Percentiles rank a stretch among this genome's conserved stretches.
Evolutionary conservation across 2,329 filamentous ascomycete species (phyloP).

Genomic region (Fusarium caatingaense): DNA sequence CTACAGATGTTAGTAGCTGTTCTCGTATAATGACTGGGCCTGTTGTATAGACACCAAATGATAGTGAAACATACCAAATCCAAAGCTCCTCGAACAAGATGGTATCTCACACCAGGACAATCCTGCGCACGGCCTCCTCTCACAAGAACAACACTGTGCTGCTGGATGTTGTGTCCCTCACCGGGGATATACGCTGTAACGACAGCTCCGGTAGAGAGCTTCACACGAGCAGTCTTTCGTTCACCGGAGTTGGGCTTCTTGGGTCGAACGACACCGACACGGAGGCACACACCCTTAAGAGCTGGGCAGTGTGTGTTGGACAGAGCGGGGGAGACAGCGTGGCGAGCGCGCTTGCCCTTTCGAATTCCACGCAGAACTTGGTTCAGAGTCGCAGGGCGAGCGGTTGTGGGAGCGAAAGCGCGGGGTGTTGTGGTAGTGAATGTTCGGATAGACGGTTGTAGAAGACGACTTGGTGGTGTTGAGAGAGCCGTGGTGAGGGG

Average conservation of each 20-base stretch:
- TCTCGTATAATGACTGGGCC: neutral
- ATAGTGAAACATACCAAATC: conserved; percentile 78
- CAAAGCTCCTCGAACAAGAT: conserved; percentile 88
- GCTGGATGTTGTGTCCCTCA: conserved; percentile 98
- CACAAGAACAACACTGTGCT: conserved; percentile 98
- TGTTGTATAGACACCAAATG: rapidly evolving
- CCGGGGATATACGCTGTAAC: conserved; percentile 96
- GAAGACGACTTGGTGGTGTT: conserved; percentile 30
- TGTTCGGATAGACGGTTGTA: conserved; percentile 49
- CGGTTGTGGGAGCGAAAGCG: conserved; percentile 56
- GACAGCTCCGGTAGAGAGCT: conserved; percentile 86
- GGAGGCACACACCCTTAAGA: conserved; percentile 95
- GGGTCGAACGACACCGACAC: conserved; percentile 91
- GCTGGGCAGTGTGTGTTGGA: conserved; percentile 75
- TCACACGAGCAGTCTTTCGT: conserved; percentile 92
- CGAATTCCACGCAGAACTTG: conserved; percentile 83
- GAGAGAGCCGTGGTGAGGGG: conserved; percentile 40
- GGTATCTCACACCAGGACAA: conserved; percentile 98
- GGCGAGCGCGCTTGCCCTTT: conserved; percentile 81
- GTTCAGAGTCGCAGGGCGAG: conserved; percentile 73
- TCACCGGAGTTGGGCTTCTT: conserved; percentile 99
- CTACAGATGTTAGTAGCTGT: conserved; percentile 59
- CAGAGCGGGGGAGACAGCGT: conserved; percentile 88
- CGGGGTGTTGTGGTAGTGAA: conserved; percentile 46
- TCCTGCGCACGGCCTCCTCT: conserved; percentile 92